These are phyloP conservation scores for Colletotrichum orbiculare DNA, from an alignment of 2,329 filamentous ascomycete species.

Conservation along the genomic window DNA sequence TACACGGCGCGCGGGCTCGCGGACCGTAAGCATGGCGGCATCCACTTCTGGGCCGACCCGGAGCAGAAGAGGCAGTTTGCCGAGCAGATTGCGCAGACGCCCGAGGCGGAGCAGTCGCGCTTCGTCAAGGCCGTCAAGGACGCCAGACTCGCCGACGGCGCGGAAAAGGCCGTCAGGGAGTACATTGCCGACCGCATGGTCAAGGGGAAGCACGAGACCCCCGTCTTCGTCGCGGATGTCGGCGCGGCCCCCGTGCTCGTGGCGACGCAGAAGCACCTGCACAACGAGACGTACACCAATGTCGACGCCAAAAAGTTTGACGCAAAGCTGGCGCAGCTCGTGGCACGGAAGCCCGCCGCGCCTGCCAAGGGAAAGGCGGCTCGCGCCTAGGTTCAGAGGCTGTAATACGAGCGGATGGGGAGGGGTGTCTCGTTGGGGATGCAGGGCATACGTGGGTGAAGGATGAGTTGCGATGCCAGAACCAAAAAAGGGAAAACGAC, in stretches of 20 bases:
- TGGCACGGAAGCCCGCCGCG: conserved; percentile 39
- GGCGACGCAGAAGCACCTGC: conserved; percentile 50
- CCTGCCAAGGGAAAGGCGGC: conserved; percentile 37
- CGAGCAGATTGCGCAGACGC: conserved; percentile 34
- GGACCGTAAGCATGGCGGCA: conserved; percentile 4
- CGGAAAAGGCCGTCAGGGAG: conserved; percentile 48
- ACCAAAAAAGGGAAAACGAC: conserved; percentile 6
- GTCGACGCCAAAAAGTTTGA: conserved; percentile 51
- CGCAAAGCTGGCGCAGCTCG: conserved; percentile 50
- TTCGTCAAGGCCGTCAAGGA: conserved; percentile 37
- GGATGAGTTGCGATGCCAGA: conserved; percentile 26
- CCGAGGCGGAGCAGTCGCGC: conserved; percentile 15
- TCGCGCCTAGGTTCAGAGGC: neutral
- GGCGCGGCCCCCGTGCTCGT: conserved; percentile 45
- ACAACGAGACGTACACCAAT: conserved; percentile 49
- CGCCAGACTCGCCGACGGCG: conserved; percentile 44
- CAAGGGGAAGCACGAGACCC: conserved; percentile 50
- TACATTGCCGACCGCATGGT: conserved; percentile 48
- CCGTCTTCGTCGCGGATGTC: conserved; percentile 42
- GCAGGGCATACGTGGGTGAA: no score
- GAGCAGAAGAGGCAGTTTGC: conserved; percentile 38
- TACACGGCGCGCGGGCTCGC: conserved; percentile 47
- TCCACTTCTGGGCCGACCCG: conserved; percentile 39
- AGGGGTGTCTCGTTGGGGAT: neutral
- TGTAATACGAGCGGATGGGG: neutral